Evolutionary conservation across 768 basidiomycete species (phyloP), one percentile per base, ranked within the genome.

Genomic region (Podaxis pistillaris): DNA sequence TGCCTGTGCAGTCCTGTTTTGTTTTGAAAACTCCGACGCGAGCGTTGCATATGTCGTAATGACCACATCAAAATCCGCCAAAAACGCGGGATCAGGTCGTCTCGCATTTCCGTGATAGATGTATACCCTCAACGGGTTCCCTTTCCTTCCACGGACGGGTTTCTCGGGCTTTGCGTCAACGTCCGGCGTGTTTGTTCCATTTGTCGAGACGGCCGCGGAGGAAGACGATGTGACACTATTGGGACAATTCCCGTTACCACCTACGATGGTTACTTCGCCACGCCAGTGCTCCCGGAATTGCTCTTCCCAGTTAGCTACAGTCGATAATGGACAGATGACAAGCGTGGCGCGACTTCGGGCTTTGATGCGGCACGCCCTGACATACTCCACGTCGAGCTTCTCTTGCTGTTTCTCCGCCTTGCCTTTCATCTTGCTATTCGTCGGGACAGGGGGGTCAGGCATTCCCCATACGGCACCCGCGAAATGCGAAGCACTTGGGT

Each of bases 251-350:
- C 89, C 88, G 41, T 80, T 82, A 12, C 94, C 94, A 19, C 96
- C 94, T 58, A 90, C 81, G 46, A 97, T 89, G 24, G 81, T 80
- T 2, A 97, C 94, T 59, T 89, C 85, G 7, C 95, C 95, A 65
- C 84, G 85, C 95, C 95, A 98, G 73, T 99, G 97, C 71, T 99
- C 97, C 62, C 90, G 86, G 70, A 99, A 94, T 74, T 99, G 97
- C 61, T 96, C 94, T 76, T 99, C 97, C 97, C 97, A 99, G 70
- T 98, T 98, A 53, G 93, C 87, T 1, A 99, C 94, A 4, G 97
- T 99, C 11, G 94, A 95, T 40, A 99, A 81, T 6, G 97, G 97
- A 69, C 97, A 98, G 30, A 99, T 84, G 68, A 99, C 93, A n/a
- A 99, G 78, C 5, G 97, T 98, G 19, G 91, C 97, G 37, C 94